Conservation (phyloP, 1,284 basidiomycete species). For the Pisolithus thermaeus region DNA sequence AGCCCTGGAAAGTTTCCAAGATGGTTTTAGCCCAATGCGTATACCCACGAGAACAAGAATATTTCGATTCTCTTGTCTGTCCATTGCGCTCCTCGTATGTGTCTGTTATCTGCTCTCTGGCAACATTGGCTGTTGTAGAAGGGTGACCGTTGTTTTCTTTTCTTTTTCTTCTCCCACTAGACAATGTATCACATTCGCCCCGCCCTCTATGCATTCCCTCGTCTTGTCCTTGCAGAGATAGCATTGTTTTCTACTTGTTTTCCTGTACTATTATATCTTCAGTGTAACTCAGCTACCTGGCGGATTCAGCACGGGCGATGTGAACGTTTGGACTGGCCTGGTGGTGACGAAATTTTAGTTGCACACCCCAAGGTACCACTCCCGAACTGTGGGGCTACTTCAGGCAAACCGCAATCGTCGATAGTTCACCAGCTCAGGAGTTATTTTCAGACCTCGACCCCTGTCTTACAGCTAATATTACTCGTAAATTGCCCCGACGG, state of each 20-base stretch:
- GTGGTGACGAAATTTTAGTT: too few relatives aligned
- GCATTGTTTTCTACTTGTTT: not conserved
- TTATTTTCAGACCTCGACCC: too few relatives aligned
- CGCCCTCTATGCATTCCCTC: not conserved
- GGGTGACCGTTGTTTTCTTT: not conserved
- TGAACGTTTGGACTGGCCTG: too few relatives aligned
- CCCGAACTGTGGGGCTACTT: too few relatives aligned
- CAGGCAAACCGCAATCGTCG: too few relatives aligned
- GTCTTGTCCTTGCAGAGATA: not conserved
- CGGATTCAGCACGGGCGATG: too few relatives aligned
- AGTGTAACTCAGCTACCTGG: too few relatives aligned
- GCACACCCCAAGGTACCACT: too few relatives aligned
- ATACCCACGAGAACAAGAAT: not conserved
- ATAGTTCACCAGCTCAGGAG: too few relatives aligned
- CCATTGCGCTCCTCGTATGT: conserved; percentile 2
- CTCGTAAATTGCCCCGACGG: too few relatives aligned
- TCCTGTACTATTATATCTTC: not conserved
- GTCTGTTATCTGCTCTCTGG: not conserved
- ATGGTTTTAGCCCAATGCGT: conserved; percentile 39
- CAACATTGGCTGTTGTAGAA: not conserved
- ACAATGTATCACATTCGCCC: not conserved
- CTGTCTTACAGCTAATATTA: too few relatives aligned
- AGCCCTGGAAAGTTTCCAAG: conserved; percentile 44
- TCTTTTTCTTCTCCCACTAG: not conserved
- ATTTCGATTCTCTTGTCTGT: not conserved